Base-by-base conservation (phyloP, 1,139 yeast species). In the Geotrichum cucujoidarum region DNA sequence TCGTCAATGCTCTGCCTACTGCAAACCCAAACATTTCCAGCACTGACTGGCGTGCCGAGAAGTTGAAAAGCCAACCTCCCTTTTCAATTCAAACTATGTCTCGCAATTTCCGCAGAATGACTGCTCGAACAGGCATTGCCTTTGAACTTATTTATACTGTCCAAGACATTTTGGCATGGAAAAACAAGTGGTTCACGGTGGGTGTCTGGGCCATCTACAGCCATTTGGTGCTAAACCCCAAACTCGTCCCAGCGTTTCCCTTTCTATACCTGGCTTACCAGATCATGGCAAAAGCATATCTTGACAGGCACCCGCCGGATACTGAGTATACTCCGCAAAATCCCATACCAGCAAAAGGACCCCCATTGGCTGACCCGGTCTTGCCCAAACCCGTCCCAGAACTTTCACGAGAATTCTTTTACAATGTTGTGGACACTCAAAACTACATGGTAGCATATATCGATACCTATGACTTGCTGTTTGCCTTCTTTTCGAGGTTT, bases 381-480 rank as follows among this genome's bases (percentile, higher is more conserved):
- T 57, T 75, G 0, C 94, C 95, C 1, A 78, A 77, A 52, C 95
- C 95, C 0, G 85, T 82, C 2, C 86, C 92, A 1, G 88, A 87
- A 61, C 72, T 84, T 45, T 81, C 92, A 17, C 73, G 86, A 48
- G 95, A 88, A 62, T 88, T 87, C 62, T 67, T 83, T 25, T 65
- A 88, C 53, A 88, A 88, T 62, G 70, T 86, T 57, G 86, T 95
- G 0, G 96, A 88, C 66, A 71, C 88, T 49, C 96, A 88, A 60
- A 88, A 88, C 63, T 83, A 81, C 57, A 83, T 85, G 88, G 63
- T 81, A 13, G 63, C 80, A 17, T 86, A 81, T 60, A 80, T 83
- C 11, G 64, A 69, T n/a, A 66, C 72, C 0, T 87, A 81, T 72
- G 94, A 88, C 64, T 70, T 72, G 32, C 50, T 77, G 5, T 69